A percentile compares a stretch with the other conserved stretches of the same genome.
Conservation (phyloP, 371 early-diverging fungal genomes). For the Haplosporangium sp. region DNA sequence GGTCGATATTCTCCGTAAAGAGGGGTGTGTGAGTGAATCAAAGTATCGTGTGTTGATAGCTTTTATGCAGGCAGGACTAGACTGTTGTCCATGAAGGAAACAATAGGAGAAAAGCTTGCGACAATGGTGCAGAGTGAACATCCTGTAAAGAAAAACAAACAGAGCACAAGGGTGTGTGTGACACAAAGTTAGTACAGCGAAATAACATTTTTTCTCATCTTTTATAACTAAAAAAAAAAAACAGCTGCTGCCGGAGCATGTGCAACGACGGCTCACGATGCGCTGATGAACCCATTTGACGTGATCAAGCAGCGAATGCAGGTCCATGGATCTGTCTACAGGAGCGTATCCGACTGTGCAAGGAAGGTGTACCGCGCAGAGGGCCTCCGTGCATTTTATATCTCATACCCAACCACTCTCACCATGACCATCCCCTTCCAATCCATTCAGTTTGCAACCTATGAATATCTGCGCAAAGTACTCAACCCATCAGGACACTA, state of each 20-base stretch:
- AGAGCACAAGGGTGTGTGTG: background rate
- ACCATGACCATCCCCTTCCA: slow-evolving; percentile 94
- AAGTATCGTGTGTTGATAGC: too few relatives aligned
- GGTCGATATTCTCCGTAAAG: too few relatives aligned
- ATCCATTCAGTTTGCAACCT: slow-evolving; percentile 89
- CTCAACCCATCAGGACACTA: slow-evolving; percentile 85
- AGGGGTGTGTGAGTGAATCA: background rate
- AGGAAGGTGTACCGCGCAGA: slow-evolving; percentile 73
- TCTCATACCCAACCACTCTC: slow-evolving; percentile 93
- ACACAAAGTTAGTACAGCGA: too few relatives aligned
- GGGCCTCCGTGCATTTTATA: slow-evolving; percentile 88
- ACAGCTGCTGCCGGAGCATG: slow-evolving; percentile 88
- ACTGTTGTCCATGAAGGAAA: background rate
- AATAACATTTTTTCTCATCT: background rate
- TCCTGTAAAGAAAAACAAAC: too few relatives aligned
- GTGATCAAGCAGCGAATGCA: slow-evolving; percentile 97
- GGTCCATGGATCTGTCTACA: slow-evolving; percentile 71
- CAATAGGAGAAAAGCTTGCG: background rate
- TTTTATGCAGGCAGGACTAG: too few relatives aligned
- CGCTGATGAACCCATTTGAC: slow-evolving; percentile 96
- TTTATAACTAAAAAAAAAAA: background rate
- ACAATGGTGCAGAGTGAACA: too few relatives aligned
- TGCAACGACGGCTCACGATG: slow-evolving; percentile 91
- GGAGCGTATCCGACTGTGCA: slow-evolving; percentile 76
- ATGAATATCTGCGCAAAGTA: slow-evolving; percentile 82